A percentile compares a stretch with the other conserved stretches of the same genome.
These are phyloP conservation scores for Phytopythium aichiense DNA, from an alignment of 352 stramenopile genomes.

Conservation along the genomic window DNA sequence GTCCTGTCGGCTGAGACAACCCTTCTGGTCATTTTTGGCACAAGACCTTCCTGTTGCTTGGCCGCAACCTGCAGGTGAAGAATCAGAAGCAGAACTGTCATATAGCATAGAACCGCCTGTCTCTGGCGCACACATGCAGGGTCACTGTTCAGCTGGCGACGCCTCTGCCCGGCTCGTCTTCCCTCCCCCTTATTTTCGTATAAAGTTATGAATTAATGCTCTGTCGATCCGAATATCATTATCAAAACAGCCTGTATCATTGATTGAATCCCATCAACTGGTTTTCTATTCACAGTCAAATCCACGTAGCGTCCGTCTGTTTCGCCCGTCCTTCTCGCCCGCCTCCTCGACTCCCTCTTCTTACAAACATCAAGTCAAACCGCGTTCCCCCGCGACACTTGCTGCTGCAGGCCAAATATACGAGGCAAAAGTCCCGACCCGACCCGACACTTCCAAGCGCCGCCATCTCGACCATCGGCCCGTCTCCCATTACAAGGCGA, in stretches of 20 bases:
- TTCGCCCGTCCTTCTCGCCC: not conserved
- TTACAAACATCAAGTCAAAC: not conserved
- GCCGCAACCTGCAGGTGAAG: no score
- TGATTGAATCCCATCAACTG: not conserved
- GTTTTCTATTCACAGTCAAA: not conserved
- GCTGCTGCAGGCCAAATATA: not conserved
- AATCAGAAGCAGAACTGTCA: no score
- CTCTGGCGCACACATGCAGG: no score
- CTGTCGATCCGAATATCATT: not conserved
- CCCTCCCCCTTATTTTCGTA: not conserved
- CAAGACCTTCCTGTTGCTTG: no score
- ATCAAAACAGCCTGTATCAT: not conserved
- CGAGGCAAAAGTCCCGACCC: no score
- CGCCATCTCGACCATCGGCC: no score
- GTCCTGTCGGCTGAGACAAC: no score
- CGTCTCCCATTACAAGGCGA: no score
- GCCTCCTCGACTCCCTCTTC: not conserved
- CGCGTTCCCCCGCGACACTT: not conserved
- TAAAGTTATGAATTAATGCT: not conserved
- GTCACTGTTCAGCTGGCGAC: not conserved
- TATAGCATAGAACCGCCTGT: no score
- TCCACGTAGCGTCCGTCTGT: not conserved
- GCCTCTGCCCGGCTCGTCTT: not conserved
- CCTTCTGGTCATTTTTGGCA: no score
- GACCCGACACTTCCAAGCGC: not conserved